Evolutionary conservation across 805 yeast genomes (phyloP), one percentile per base, ranked within the genome.

Genomic region (Cyberlindnera amylophila): DNA sequence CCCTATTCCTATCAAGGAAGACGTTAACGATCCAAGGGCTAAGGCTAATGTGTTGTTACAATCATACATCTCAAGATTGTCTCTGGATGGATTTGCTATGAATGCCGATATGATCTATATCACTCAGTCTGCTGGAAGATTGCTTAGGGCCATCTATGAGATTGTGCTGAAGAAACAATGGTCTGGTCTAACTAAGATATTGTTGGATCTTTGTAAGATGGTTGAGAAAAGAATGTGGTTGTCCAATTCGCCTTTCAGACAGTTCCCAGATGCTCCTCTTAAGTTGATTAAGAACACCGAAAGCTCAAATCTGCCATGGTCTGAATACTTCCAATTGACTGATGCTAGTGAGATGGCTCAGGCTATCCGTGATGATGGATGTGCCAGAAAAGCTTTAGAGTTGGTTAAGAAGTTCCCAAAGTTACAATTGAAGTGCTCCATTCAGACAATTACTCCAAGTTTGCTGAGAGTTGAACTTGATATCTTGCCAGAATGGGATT

Each of bases 21-120:
- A 73, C 4, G 65, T 81, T 0, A 79, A 73, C 34, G 91, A 87
- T 45, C 81, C 90, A 0, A 59, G 77, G 14, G 84, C 95, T 0
- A 93, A 93, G 59, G 75, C 86, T 16, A 88, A 82, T 51, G 77
- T 88, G 7, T 62, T 93, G 29, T 65, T 93, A 11, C 99, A 93
- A 57, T 77, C 96, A 0, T 88, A 86, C 54, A 86, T 93, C n/a
- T 85, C 96, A 1, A 65, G 81, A 29, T 66, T 90, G 18, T 66
- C 70, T 9, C 67, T 93, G 14, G 93, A 85, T 1, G 98, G 98
- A 0, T 86, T 87, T 66, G 96, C 97, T 0, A 64, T 95, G 46
- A 79, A 84, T 74, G 80, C 96, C 0, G 99, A 93, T 66, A 88
- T 90, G 96, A 72, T 87, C 3, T 93, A 86, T 58, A 79, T 93